Conservation (phyloP, 169 alveolate species). For the Pseudocohnilembus persalinus region DNA sequence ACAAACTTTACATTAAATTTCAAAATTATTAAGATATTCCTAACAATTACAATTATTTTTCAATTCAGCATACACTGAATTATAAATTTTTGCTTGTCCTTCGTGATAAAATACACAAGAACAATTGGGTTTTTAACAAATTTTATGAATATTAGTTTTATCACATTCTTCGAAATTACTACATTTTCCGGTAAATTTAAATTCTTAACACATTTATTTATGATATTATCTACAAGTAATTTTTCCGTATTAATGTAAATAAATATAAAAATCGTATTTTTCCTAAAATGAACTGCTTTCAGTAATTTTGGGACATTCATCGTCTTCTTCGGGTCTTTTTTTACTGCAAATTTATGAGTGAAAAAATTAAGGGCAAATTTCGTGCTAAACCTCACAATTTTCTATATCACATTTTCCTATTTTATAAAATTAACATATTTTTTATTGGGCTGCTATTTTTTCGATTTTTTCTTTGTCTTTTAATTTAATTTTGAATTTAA, state of each 20-base stretch:
- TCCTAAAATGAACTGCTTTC: too few relatives aligned
- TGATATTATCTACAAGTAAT: background rate
- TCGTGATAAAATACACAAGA: background rate
- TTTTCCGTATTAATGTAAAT: too few relatives aligned
- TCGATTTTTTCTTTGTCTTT: background rate
- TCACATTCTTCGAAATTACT: background rate
- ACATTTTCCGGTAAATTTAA: background rate
- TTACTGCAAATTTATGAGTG: background rate
- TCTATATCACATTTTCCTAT: background rate
- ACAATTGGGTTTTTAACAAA: background rate
- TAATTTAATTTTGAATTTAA: too few relatives aligned
- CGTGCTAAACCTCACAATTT: background rate
- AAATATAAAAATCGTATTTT: too few relatives aligned
- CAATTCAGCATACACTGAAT: background rate
- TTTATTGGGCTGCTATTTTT: background rate
- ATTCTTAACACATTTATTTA: background rate
- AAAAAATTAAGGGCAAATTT: background rate
- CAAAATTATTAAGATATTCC: background rate
- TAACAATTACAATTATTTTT: too few relatives aligned
- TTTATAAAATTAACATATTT: background rate
- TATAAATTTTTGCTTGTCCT: background rate
- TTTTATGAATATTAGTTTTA: background rate
- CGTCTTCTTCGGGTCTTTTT: too few relatives aligned
- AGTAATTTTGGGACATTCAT: too few relatives aligned
- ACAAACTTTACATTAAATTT: background rate